Evolutionary conservation across 169 alveolate genomes (phyloP).

Genomic region (Plasmodium blacklocki): DNA sequence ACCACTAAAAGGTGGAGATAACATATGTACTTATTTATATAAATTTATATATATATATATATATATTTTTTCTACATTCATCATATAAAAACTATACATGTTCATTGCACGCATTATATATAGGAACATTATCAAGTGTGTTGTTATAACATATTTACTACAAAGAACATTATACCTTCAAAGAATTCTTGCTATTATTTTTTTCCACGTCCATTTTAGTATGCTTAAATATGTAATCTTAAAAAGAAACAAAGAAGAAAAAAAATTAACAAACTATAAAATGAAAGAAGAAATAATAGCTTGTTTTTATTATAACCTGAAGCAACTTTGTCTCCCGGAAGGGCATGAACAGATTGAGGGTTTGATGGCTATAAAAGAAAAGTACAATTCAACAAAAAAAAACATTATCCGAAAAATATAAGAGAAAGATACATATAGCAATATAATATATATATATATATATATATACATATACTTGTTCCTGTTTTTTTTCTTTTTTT

Average conservation of each 20-base stretch:
- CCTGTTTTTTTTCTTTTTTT: too few relatives aligned
- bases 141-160: too few relatives aligned
- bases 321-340: constrained; percentile 60
- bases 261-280: neutral
- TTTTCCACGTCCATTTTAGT: constrained; percentile 17
- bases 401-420: neutral
- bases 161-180: constrained; percentile 16
- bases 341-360: constrained; percentile 60
- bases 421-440: neutral
- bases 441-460: neutral
- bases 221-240: constrained; percentile 48
- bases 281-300: constrained; percentile 6
- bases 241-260: neutral
- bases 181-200: constrained; percentile 45
- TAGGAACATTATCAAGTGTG: too few relatives aligned
- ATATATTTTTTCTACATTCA: neutral
- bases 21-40: neutral
- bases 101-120: neutral
- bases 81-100: neutral
- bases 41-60: neutral
- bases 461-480: neutral
- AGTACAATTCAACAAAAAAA: too few relatives aligned
- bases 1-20: constrained; percentile 26
- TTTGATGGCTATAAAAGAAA: constrained; percentile 27
- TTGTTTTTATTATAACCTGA: constrained; percentile 20